Base-by-base conservation (phyloP, 257 asterid genomes). In the Paraleonurus japonicus region DNA sequence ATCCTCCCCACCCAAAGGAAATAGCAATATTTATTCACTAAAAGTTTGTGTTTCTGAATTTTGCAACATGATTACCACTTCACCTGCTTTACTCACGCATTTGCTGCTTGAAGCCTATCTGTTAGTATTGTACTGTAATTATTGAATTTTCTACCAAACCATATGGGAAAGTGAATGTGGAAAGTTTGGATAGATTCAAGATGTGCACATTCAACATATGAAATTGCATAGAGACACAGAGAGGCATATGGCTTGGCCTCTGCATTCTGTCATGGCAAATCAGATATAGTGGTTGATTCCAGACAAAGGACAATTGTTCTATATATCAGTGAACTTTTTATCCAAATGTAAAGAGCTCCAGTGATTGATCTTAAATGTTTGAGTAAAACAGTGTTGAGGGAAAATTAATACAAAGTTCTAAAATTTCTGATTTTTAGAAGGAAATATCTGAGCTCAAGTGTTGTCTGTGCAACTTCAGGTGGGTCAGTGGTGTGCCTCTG, bases 401-500 rank as follows among this genome's bases (percentile, higher is more conserved):
- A 5, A 35, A 20, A 7, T 20, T 7, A 32, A 13, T 17, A 51
- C 53, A 15, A n/a, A 24, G 19, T 61, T 58, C 27, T 17, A 19
- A 32, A 60, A 54, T 55, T 43, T 20, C 20, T 76, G 71, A 7
- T 47, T 48, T 71, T 16, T 74, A 59, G 41, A 69, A 67, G 47
- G 62, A 62, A 59, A 61, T 17, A 9, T 63, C 67, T 73, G 7
- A 51, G 71, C 69, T 71, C 53, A 51, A 39, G 33, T 73, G 61
- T 79, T 62, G 26, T 65, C 61, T 70, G n/a, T 81, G 65, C 70
- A 48, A 76, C 61, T 65, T 67, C 76, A 92, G 98, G 83, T 90
- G 81, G 92, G 90, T 76, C 89, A 76, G 77, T 93, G 96, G 97
- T 84, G 79, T 75, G 85, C 87, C 60, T 86, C 94, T 24, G 90